Conservation (phyloP, 2,329 filamentous ascomycete species). For the Fusarium tanahbumbuense region DNA sequence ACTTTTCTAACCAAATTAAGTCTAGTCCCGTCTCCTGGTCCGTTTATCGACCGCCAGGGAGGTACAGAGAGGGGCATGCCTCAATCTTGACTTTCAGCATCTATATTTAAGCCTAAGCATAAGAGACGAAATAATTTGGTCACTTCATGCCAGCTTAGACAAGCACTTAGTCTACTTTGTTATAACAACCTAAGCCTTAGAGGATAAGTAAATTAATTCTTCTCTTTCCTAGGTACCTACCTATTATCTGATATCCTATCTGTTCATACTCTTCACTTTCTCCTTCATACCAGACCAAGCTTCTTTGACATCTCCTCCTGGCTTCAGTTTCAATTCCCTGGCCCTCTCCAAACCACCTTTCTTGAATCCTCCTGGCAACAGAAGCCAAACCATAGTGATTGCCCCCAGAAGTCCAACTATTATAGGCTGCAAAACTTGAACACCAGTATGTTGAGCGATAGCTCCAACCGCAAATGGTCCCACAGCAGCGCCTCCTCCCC, state of each 20-base stretch:
- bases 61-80: too few relatives aligned
- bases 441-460: constrained; percentile 69
- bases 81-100: too few relatives aligned
- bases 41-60: neutral
- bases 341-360: constrained; percentile 57
- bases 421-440: constrained; percentile 68
- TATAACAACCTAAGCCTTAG: too few relatives aligned
- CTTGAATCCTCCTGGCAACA: constrained; percentile 55
- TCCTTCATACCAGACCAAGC: constrained; percentile 31
- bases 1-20: neutral
- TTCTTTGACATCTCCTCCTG: constrained; percentile 50
- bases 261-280: neutral
- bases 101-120: too few relatives aligned
- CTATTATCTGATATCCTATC: neutral
- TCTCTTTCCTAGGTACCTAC: too few relatives aligned
- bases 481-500: constrained; percentile 76
- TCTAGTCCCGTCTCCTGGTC: constrained; percentile 1
- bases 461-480: constrained; percentile 76
- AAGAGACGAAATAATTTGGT: too few relatives aligned
- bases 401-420: constrained; percentile 61
- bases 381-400: constrained; percentile 59
- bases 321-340: constrained; percentile 50
- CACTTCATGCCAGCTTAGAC: too few relatives aligned
- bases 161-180: too few relatives aligned
- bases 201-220: too few relatives aligned